Evolutionary conservation across 352 stramenopile species (phyloP).

Genomic region (Pythium vanterpoolii): DNA sequence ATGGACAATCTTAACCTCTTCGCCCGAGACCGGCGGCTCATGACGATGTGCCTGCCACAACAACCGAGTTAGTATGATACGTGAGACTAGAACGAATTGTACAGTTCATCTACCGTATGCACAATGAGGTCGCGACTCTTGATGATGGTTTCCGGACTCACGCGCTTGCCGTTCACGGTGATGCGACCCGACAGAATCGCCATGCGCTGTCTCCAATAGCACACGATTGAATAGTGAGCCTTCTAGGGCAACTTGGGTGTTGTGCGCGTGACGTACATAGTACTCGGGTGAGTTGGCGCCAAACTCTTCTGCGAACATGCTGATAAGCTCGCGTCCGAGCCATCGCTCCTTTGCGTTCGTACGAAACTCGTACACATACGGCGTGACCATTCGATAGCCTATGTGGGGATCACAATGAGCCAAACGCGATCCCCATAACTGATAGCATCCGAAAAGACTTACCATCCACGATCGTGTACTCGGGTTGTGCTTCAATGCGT

Average conservation of each 20-base stretch:
- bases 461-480: conserved; percentile 67
- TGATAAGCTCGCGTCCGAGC: conserved; percentile 87
- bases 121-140: conserved; percentile 92
- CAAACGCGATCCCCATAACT: not conserved
- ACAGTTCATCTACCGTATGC: conserved; percentile 62
- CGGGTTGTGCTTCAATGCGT: conserved; percentile 23
- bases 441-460: not conserved
- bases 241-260: not conserved
- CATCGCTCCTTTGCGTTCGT: conserved; percentile 95
- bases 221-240: not conserved
- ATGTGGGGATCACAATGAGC: not conserved
- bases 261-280: conserved; percentile 35
- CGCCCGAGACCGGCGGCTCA: conserved; percentile 91
- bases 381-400: conserved; percentile 86
- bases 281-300: conserved; percentile 83
- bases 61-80: not conserved
- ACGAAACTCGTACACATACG: conserved; percentile 95
- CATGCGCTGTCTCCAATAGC: conserved; percentile 53
- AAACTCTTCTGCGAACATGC: conserved; percentile 90
- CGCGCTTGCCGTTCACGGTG: conserved; percentile 87
- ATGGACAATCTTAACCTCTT: conserved; percentile 75
- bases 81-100: not conserved
- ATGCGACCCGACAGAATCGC: conserved; percentile 94
- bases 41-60: conserved; percentile 89
- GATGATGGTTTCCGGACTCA: conserved; percentile 77